These are phyloP conservation scores for Podospora pseudoanserina DNA, from an alignment of 495 filamentous ascomycete genomes.

Conservation along the genomic window DNA sequence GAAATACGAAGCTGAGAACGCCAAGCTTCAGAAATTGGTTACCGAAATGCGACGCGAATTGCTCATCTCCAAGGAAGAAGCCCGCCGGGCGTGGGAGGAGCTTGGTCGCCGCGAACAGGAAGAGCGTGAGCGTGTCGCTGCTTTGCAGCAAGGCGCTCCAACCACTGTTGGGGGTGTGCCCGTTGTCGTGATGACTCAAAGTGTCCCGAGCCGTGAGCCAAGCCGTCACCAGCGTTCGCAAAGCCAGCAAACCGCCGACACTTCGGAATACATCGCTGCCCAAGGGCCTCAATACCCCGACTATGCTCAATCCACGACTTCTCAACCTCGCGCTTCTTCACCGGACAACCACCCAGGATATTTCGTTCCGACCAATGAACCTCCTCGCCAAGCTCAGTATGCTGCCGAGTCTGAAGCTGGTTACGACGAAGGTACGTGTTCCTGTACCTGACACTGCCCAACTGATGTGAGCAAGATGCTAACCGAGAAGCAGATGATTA, in stretches of 20 bases:
- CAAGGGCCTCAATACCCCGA: slow-evolving; percentile 32
- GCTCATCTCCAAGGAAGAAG: slow-evolving; percentile 93
- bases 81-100: slow-evolving; percentile 94
- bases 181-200: slow-evolving; percentile 91
- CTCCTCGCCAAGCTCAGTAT: slow-evolving; percentile 26
- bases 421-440: slow-evolving; percentile 50
- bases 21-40: slow-evolving; percentile 68
- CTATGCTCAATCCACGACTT: slow-evolving; percentile 41
- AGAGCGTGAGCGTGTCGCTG: slow-evolving; percentile 84
- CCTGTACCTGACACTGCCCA: background rate
- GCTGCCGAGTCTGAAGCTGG: slow-evolving; percentile 49
- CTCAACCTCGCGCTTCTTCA: slow-evolving; percentile 25
- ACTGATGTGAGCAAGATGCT: background rate
- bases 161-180: slow-evolving; percentile 90
- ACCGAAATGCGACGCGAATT: slow-evolving; percentile 86
- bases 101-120: slow-evolving; percentile 90
- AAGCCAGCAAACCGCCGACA: slow-evolving; percentile 24
- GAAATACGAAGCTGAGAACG: slow-evolving; percentile 61
- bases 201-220: slow-evolving; percentile 62
- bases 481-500: slow-evolving; percentile 35
- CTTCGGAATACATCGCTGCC: slow-evolving; percentile 38
- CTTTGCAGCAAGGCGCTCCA: slow-evolving; percentile 80
- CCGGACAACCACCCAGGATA: slow-evolving; percentile 13
- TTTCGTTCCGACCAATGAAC: slow-evolving; percentile 29
- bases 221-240: slow-evolving; percentile 45